A percentile compares a stretch with the other conserved stretches of the same genome.
phyloP scores from a whole-genome alignment of 257 asterid genomes.

The Henckelia pumila region DNA sequence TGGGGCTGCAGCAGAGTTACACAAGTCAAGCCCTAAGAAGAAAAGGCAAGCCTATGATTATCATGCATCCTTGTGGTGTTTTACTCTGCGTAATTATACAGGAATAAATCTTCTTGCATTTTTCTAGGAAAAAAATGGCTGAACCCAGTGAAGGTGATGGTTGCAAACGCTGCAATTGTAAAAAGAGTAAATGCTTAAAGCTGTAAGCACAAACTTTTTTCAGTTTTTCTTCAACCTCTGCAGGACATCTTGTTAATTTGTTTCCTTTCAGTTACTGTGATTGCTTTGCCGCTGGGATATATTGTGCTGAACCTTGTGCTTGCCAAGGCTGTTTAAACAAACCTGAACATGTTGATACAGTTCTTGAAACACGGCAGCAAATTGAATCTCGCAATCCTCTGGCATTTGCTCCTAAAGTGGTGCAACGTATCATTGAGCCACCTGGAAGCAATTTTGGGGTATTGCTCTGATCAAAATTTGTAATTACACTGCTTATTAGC shows the following conservation, averaged over 20 bases:
- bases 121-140: slow-evolving; percentile 49
- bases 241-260: slow-evolving; percentile 22
- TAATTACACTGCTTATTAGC: slow-evolving; percentile 4
- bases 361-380: slow-evolving; percentile 48
- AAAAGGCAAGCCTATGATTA: slow-evolving; percentile 51
- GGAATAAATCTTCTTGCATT: slow-evolving; percentile 20
- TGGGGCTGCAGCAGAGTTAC: slow-evolving; percentile 31
- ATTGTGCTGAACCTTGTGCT: slow-evolving; percentile 68
- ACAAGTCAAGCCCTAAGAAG: slow-evolving; percentile 47
- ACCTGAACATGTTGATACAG: slow-evolving; percentile 61
- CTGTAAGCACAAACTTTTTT: slow-evolving; percentile 45
- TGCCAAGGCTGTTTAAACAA: slow-evolving; percentile 75
- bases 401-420: slow-evolving; percentile 70
- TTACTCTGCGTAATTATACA: slow-evolving; percentile 17
- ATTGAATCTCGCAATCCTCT: slow-evolving; percentile 70
- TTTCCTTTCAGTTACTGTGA: slow-evolving; percentile 65
- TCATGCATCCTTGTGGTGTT: slow-evolving; percentile 10
- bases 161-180: slow-evolving; percentile 79
- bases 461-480: slow-evolving; percentile 24
- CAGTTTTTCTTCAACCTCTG: slow-evolving; percentile 18
- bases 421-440: slow-evolving; percentile 35
- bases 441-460: slow-evolving; percentile 44
- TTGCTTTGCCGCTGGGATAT: slow-evolving; percentile 79
- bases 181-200: slow-evolving; percentile 73
- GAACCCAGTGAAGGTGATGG: slow-evolving; percentile 44